Conservation (phyloP, 176 grass and related monocot species). For the Triticum timopheevii region DNA sequence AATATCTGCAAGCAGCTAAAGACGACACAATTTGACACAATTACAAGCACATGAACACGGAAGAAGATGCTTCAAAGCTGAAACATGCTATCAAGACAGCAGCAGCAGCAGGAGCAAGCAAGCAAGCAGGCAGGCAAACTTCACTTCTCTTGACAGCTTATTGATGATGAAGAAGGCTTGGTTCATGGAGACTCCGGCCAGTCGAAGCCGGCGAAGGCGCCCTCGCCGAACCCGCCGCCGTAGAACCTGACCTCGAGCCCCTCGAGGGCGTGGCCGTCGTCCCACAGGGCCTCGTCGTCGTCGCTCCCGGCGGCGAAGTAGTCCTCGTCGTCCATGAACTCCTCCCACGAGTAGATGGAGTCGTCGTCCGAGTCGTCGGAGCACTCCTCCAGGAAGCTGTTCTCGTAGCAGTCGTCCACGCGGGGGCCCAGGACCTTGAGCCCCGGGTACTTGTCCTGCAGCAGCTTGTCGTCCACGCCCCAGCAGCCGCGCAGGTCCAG, state of each 20-base stretch:
- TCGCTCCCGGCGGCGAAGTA: constrained; percentile 53
- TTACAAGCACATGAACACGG: constrained; percentile 5
- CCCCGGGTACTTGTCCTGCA: constrained; percentile 54
- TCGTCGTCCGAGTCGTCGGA: constrained; percentile 78
- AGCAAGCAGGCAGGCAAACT: not conserved
- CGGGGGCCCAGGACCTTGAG: constrained; percentile 70
- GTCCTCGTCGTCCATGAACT: constrained; percentile 57
- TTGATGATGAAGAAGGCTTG: not conserved
- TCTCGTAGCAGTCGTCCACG: constrained; percentile 81
- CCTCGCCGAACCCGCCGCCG: constrained; percentile 58
- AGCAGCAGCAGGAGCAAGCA: constrained; percentile 5
- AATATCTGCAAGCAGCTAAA: constrained; percentile 41
- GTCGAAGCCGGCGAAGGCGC: constrained; percentile 49
- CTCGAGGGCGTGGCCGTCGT: constrained; percentile 63
- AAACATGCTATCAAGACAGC: not conserved
- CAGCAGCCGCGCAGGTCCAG: constrained; percentile 93
- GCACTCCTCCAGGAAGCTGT: constrained; percentile 82
- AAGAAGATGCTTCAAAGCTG: not conserved
- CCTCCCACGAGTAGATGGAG: constrained; percentile 87
- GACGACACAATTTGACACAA: constrained; percentile 9
- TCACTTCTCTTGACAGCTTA: not conserved
- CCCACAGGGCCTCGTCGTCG: constrained; percentile 81
- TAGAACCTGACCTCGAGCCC: constrained; percentile 86
- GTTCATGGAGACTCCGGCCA: constrained; percentile 92
- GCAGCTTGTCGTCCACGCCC: constrained; percentile 69